These are phyloP conservation scores for Talaromyces ruber DNA, from an alignment of 495 filamentous ascomycete species.

Conservation along the genomic window DNA sequence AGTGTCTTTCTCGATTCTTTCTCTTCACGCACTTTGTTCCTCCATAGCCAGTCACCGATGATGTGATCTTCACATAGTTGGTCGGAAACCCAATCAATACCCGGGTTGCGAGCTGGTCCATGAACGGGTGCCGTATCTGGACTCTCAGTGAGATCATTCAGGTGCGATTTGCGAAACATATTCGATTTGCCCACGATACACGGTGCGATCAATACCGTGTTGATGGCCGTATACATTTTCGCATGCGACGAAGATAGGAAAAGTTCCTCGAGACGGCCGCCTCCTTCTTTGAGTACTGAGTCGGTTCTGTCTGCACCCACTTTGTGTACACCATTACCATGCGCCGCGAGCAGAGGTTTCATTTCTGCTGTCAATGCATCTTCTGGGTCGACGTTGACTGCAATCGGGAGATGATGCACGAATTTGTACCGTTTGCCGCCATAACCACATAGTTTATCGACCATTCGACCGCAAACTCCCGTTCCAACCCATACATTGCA, in stretches of 20 bases:
- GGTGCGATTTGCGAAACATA: slow-evolving; percentile 92
- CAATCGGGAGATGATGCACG: slow-evolving; percentile 87
- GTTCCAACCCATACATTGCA: slow-evolving; percentile 91
- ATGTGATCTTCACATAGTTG: slow-evolving; percentile 98
- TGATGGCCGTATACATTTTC: slow-evolving; percentile 98
- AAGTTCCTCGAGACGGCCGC: slow-evolving; percentile 85
- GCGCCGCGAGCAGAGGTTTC: slow-evolving; percentile 30
- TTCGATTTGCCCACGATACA: slow-evolving; percentile 97
- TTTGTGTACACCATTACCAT: slow-evolving; percentile 2
- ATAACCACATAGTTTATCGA: slow-evolving; percentile 73
- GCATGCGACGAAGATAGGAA: slow-evolving; percentile 92
- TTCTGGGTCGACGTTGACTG: slow-evolving; percentile 57
- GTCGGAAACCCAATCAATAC: slow-evolving; percentile 85
- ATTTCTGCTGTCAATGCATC: slow-evolving; percentile 25
- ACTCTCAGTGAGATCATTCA: slow-evolving; percentile 61
- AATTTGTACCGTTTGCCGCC: slow-evolving; percentile 70
- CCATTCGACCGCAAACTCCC: slow-evolving; percentile 74
- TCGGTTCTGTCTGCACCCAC: neutral
- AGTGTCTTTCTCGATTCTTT: slow-evolving; percentile 35
- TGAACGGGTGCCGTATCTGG: slow-evolving; percentile 7
- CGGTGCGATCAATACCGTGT: slow-evolving; percentile 81
- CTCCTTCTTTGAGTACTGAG: slow-evolving; percentile 30
- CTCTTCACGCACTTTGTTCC: slow-evolving; percentile 39
- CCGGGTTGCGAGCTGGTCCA: slow-evolving; percentile 36
- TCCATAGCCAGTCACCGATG: slow-evolving; percentile 88